phyloP scores from a whole-genome alignment of 1,139 yeast species.

The Lodderomyces orthopsilosis region DNA sequence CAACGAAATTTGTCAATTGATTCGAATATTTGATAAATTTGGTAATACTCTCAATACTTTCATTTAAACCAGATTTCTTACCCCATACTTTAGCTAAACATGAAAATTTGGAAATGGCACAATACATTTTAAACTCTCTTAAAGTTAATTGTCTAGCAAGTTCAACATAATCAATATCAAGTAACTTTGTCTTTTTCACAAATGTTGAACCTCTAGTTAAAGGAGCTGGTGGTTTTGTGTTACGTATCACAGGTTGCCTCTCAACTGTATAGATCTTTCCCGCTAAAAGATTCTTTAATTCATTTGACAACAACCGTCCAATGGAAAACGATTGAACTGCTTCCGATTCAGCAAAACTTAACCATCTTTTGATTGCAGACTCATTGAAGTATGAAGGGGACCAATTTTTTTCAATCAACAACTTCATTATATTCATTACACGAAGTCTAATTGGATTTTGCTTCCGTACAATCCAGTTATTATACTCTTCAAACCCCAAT shows the following conservation, averaged over 20 bases:
- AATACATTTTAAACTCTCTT: constrained; percentile 70
- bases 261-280: constrained; percentile 34
- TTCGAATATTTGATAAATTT: constrained; percentile 79
- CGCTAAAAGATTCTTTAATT: constrained; percentile 24
- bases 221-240: constrained; percentile 42
- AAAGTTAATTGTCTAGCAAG: constrained; percentile 83
- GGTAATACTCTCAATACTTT: constrained; percentile 55
- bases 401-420: constrained; percentile 79
- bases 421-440: constrained; percentile 68
- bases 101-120: constrained; percentile 68
- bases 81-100: constrained; percentile 83
- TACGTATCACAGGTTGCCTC: constrained; percentile 29
- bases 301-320: constrained; percentile 27
- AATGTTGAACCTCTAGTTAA: constrained; percentile 34
- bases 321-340: constrained; percentile 42
- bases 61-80: constrained; percentile 56
- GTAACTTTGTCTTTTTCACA: constrained; percentile 43
- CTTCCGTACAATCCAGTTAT: constrained; percentile 75
- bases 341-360: constrained; percentile 53
- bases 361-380: constrained; percentile 49
- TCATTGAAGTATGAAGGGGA: constrained; percentile 57
- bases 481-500: constrained; percentile 76
- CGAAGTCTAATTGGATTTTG: constrained; percentile 64
- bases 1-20: constrained; percentile 79
- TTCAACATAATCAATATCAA: constrained; percentile 73